These are phyloP conservation scores for Fusarium tjaetaba DNA, from an alignment of 2,329 filamentous ascomycete species.

Conservation along the genomic window DNA sequence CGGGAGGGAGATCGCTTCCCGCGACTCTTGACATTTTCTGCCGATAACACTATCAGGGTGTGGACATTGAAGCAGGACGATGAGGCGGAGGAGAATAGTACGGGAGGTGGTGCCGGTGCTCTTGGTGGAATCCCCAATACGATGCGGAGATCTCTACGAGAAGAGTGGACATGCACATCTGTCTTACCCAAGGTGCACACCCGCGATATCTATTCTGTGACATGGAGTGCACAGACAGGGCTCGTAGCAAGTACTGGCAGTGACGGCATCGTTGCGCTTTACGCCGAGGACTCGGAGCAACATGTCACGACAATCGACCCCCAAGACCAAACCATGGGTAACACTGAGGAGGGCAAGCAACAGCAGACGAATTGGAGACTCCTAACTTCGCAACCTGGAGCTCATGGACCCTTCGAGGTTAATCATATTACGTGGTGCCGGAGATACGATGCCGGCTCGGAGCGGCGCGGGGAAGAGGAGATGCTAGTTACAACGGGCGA, in stretches of 20 bases:
- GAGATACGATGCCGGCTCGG: conserved; percentile 73
- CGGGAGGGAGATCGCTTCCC: conserved; percentile 57
- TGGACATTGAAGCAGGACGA: conserved; percentile 74
- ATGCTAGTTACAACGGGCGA: conserved; percentile 92
- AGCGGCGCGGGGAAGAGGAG: conserved; percentile 73
- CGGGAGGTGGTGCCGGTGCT: conserved; percentile 49
- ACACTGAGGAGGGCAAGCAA: conserved; percentile 11
- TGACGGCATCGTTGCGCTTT: conserved; percentile 84
- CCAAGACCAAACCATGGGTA: conserved; percentile 39
- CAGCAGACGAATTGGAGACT: conserved; percentile 71
- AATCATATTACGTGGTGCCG: conserved; percentile 92
- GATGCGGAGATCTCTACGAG: conserved; percentile 79
- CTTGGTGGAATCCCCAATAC: conserved; percentile 84
- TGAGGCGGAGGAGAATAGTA: conserved; percentile 44
- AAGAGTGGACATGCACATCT: conserved; percentile 84
- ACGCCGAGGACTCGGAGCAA: conserved; percentile 49
- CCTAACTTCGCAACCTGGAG: conserved; percentile 73
- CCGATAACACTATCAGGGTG: conserved; percentile 81
- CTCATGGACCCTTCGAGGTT: conserved; percentile 92
- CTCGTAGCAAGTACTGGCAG: conserved; percentile 88
- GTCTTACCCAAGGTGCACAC: conserved; percentile 80
- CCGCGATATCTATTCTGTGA: conserved; percentile 82
- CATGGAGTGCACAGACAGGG: conserved; percentile 83
- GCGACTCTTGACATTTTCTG: conserved; percentile 83
- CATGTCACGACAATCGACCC: conserved; percentile 38